A percentile compares a stretch with the other conserved stretches of the same genome.
phyloP scores from a whole-genome alignment of 208 protist genomes.

The Acanthamoeba divionensis region DNA sequence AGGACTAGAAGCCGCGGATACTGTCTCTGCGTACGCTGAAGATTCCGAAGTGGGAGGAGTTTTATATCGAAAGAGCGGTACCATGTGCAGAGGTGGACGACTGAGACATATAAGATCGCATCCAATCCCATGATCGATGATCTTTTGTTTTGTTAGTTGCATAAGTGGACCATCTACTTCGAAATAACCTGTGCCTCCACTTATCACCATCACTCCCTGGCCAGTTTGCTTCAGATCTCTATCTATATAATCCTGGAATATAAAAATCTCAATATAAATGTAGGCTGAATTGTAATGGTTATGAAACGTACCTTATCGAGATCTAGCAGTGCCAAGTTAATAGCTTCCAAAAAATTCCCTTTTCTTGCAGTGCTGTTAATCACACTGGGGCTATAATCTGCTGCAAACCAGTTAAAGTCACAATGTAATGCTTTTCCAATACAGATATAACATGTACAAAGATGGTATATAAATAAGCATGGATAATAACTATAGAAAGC shows the following conservation, averaged over 20 bases:
- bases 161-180: constrained; percentile 70
- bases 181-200: constrained; percentile 77
- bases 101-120: constrained; percentile 78
- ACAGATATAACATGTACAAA: no score
- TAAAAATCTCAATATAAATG: background rate
- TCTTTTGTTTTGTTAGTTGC: constrained; percentile 77
- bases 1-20: background rate
- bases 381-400: background rate
- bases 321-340: constrained; percentile 66
- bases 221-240: constrained; percentile 77
- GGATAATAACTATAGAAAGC: background rate
- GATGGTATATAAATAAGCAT: background rate
- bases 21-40: background rate
- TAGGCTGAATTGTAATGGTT: background rate
- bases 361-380: constrained; percentile 67
- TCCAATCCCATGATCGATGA: constrained; percentile 81
- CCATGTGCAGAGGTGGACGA: constrained; percentile 73
- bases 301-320: constrained; percentile 69
- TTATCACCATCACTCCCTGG: constrained; percentile 75
- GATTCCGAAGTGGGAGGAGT: background rate
- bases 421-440: no score
- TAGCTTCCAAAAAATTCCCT: no score
- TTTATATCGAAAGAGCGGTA: constrained; percentile 38
- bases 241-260: constrained; percentile 73
- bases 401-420: no score